Evolutionary conservation across 345 rosid genomes (phyloP), one percentile per base, ranked within the genome.

Genomic region (Aegle marmelos): DNA sequence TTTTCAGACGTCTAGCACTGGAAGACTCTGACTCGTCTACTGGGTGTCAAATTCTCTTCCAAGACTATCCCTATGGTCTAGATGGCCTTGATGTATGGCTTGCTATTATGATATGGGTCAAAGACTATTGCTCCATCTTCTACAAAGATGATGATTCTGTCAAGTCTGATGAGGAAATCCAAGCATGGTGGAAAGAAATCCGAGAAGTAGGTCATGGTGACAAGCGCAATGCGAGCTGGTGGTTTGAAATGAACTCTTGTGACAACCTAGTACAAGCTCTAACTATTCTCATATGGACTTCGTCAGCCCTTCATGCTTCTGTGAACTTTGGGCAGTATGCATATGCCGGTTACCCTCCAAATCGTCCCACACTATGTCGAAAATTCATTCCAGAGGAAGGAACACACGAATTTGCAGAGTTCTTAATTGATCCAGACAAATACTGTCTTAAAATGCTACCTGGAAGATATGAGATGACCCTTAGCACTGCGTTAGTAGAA

Each of bases 141-240:
- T 91, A 91, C 85, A 50, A 77, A 60, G 83, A 85, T 21, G 87
- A 89, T 67, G 72, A 81, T 45, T 73, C 86, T 60, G 81, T 91
- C 59, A 63, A 14, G n/a, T 70, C 81, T 4, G 92, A 91, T 48
- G 54, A 30, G 50, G 92, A 91, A 86, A 79, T 91, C 71, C 92
- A 89, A 81, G 87, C 83, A 73, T 91, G 94, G 92, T 91, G 94
- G 92, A 74, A 80, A 41, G 94, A 91, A 77, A 80, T 89, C 53
- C 80, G 82, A 56, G 84, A 87, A 10, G 78, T 82, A 17, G 92
- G 94, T 9, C 94, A 91, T 41, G 86, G 84, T 37, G 91, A 89
- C 61, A 86, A 87, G 81, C 11, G 79, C 74, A 67, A 82, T 4
- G 91, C 86, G 76, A 76, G 76, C 73, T 83, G 94, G 88, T 89